A percentile compares a stretch with the other conserved stretches of the same genome.
Evolutionary conservation across 345 rosid genomes (phyloP).

Genomic region (Arabidopsis suecica): DNA sequence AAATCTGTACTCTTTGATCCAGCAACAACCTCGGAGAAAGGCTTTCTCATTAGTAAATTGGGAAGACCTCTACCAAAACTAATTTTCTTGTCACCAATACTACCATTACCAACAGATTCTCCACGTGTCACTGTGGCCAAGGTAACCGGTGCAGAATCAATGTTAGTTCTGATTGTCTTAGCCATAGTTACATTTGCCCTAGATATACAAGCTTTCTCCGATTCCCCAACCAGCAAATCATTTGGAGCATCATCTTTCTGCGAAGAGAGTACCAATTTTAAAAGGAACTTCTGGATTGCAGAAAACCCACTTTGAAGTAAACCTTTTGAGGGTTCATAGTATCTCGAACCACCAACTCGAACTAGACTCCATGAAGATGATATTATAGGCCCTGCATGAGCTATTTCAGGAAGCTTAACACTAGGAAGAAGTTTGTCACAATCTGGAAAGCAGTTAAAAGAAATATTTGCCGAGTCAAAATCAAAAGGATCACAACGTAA

Average conservation of each 20-base stretch:
- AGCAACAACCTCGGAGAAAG: conserved; percentile 89
- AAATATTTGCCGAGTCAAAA: conserved; percentile 71
- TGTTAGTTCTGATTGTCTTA: conserved; percentile 40
- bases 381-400: conserved; percentile 52
- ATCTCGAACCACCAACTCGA: conserved; percentile 70
- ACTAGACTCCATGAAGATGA: conserved; percentile 80
- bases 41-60: conserved; percentile 69
- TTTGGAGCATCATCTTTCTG: conserved; percentile 54
- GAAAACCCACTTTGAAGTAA: conserved; percentile 83
- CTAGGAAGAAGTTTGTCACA: conserved; percentile 74
- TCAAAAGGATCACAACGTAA: conserved; percentile 73
- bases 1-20: conserved; percentile 67
- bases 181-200: conserved; percentile 8
- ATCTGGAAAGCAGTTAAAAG: conserved; percentile 60
- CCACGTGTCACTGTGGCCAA: conserved; percentile 49
- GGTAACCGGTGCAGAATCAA: conserved; percentile 40
- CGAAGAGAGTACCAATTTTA: conserved; percentile 59
- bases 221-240: conserved; percentile 38
- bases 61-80: conserved; percentile 76
- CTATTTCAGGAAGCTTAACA: conserved; percentile 57
- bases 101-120: conserved; percentile 43
- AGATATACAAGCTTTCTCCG: conserved; percentile 43
- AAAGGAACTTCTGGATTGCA: conserved; percentile 62
- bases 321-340: conserved; percentile 77
- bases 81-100: conserved; percentile 48